Base-by-base conservation (phyloP, 2,329 filamentous ascomycete genomes). In the Phyllosticta citrichinensis region DNA sequence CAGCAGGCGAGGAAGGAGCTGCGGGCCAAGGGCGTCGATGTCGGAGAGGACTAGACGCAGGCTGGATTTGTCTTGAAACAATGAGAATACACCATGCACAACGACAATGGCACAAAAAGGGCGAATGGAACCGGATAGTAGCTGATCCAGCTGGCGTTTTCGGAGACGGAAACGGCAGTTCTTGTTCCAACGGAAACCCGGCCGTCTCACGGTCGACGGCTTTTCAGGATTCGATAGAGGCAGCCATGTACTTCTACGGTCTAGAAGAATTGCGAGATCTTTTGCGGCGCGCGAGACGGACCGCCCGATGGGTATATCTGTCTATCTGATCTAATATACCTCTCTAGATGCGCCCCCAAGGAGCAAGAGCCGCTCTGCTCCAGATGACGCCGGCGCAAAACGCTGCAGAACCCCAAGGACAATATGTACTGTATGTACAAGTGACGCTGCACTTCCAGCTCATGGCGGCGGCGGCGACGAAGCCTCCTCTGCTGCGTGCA, bases 1-100 rank as follows among this genome's bases (percentile, higher is more conserved):
- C 82, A 90, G 64, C 67, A 86, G 74, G 90, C 90, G 65, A 87
- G 88, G 78, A 78, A 77, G 64, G 90, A 95, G 68, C 77, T 95
- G 73, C 83, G 83, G 71, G 80, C 80, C 62, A 83, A 87, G 73
- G 90, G 90, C 9, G 89, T 95, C 51, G 85, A 88, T 66, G 87
- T 93, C 40, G 40, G 40, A 17, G 40, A 47, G 63, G 88, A 96
- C 79, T 87, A 79, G 77, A 68, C 55, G 5, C 20, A 22, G 40
- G 14, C 8, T 47, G 40, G 14, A 4, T 47, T 47, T 14, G 40
- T 47, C 5, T 47, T 6, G 40, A 47, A 47, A 47, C 40, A 47
- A 47, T 14, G 6, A 5, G 40, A 47, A 47, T 8, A 47, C 14
- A 47, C 17, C 40, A 40, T 17, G 14, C 33, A 47, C 14, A 47